Evolutionary conservation across 257 asterid genomes (phyloP).

Genomic region (Coffea eugenioides): DNA sequence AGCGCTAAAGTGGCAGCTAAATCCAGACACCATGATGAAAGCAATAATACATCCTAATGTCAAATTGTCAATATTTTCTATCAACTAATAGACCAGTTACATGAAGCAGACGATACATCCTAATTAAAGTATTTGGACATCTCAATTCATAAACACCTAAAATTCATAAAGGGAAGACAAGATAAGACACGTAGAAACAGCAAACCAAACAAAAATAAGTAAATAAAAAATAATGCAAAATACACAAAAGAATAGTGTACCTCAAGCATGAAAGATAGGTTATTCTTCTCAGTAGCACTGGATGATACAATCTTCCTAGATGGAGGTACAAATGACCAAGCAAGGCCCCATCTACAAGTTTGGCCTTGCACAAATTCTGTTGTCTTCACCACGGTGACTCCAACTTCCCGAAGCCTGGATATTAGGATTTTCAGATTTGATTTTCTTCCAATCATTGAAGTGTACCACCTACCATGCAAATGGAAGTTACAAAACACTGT

Average conservation of each 20-base stretch:
- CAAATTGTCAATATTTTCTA: background rate
- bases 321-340: constrained; percentile 83
- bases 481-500: background rate
- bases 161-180: background rate
- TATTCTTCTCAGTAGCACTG: constrained; percentile 45
- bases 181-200: background rate
- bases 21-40: background rate
- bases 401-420: constrained; percentile 69
- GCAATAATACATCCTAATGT: background rate
- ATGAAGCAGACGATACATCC: background rate
- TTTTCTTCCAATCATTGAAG: constrained; percentile 96
- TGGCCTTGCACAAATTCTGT: constrained; percentile 97
- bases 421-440: constrained; percentile 64
- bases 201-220: background rate
- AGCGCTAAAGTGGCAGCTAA: background rate
- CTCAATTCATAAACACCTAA: background rate
- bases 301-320: constrained; percentile 42
- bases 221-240: background rate
- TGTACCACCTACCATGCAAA: constrained; percentile 72
- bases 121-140: background rate
- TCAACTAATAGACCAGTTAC: background rate
- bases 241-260: constrained; percentile 27
- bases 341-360: constrained; percentile 97
- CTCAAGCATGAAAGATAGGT: constrained; percentile 77
- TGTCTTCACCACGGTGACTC: constrained; percentile 82